Evolutionary conservation across 495 filamentous ascomycete species (phyloP).

Genomic region (Talaromyces thailandensis): DNA sequence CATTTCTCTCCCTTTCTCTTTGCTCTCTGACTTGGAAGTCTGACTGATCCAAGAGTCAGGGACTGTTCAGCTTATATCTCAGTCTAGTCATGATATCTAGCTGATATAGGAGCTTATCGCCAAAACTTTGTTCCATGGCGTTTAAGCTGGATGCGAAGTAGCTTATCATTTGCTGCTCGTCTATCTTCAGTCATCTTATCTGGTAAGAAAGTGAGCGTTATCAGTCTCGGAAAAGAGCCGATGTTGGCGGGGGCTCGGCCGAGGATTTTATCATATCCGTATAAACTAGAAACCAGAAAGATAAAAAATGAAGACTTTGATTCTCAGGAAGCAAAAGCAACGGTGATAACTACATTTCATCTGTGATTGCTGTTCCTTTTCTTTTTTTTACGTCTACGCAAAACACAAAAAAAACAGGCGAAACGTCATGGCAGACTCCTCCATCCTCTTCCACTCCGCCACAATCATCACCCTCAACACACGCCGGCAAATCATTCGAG

Average conservation of each 20-base stretch:
- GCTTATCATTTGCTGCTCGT: neutral
- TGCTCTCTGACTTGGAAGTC: neutral
- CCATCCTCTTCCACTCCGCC: conserved; percentile 8
- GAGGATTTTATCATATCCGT: neutral
- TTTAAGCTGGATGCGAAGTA: neutral
- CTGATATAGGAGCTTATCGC: neutral
- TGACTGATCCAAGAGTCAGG: too few species aligned
- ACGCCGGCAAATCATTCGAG: conserved; percentile 30
- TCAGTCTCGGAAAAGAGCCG: neutral
- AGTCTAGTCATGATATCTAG: neutral
- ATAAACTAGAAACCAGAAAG: too few species aligned
- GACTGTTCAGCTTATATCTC: neutral
- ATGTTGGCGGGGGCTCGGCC: neutral
- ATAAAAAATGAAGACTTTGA: too few species aligned
- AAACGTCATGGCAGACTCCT: neutral
- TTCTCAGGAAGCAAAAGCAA: too few species aligned
- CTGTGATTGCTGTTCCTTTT: neutral
- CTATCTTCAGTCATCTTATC: neutral
- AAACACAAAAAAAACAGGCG: neutral
- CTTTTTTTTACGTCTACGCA: too few species aligned
- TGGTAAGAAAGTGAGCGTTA: too few species aligned
- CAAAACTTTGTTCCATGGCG: neutral
- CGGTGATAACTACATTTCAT: neutral
- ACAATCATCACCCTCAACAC: conserved; percentile 40
- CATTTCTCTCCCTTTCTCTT: neutral